Percentiles rank a stretch among this genome's conserved stretches.
Conservation (phyloP, 139 green algal species). For the Astrephomene gubernaculifera region DNA sequence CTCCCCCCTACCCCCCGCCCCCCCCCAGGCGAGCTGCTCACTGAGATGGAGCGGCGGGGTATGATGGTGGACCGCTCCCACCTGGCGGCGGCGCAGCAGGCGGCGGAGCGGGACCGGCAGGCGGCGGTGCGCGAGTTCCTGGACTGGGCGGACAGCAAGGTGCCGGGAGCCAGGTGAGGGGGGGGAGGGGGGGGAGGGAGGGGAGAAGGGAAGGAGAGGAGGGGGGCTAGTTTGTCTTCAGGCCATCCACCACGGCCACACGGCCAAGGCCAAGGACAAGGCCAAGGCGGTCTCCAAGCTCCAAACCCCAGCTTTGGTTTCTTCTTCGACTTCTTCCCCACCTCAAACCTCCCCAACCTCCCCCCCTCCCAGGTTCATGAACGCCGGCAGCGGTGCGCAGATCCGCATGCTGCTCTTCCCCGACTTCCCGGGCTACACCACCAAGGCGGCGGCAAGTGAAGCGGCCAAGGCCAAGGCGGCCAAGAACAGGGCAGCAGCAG, state of each 20-base stretch:
- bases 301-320: no score
- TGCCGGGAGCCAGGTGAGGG: constrained; percentile 36
- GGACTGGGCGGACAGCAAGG: constrained; percentile 72
- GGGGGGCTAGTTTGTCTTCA: background rate
- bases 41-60: constrained; percentile 90
- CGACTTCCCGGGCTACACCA: constrained; percentile 51
- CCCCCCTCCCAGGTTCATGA: constrained; percentile 77
- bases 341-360: background rate
- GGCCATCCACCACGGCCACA: background rate
- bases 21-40: constrained; percentile 85
- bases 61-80: constrained; percentile 59
- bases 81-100: constrained; percentile 53
- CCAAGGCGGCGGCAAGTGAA: constrained; percentile 5
- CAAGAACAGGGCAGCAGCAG: constrained; percentile 16
- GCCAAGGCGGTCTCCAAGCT: background rate
- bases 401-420: constrained; percentile 88
- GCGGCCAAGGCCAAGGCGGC: constrained; percentile 55
- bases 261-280: no score
- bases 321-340: background rate
- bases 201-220: constrained; percentile 43
- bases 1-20: background rate
- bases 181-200: background rate
- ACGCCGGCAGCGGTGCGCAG: constrained; percentile 65
- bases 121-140: constrained; percentile 75
- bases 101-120: constrained; percentile 68